Evolutionary conservation across 805 yeast species (phyloP).

Genomic region (Candida bentonensis): DNA sequence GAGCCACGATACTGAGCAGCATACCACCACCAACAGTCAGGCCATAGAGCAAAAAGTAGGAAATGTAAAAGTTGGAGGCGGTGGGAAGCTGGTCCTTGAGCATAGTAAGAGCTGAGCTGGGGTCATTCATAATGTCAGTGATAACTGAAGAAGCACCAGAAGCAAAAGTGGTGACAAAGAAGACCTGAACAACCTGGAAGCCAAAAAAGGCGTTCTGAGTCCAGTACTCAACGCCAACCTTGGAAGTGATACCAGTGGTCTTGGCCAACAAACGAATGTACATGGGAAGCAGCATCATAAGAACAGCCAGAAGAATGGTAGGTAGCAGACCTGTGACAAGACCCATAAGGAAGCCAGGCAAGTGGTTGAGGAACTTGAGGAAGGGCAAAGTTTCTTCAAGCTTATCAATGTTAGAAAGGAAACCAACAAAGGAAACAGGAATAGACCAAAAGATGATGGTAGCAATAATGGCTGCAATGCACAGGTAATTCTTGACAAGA

Average conservation of each 20-base stretch:
- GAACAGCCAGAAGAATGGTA: conserved; percentile 59
- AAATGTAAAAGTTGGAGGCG: conserved; percentile 80
- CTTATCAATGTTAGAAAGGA: conserved; percentile 67
- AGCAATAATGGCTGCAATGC: conserved; percentile 44
- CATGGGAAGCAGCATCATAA: conserved; percentile 81
- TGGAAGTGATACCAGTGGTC: conserved; percentile 55
- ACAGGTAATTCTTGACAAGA: conserved; percentile 39
- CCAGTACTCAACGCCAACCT: conserved; percentile 60
- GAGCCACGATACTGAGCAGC: conserved; percentile 58
- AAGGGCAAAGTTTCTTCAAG: conserved; percentile 36
- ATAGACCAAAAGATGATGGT: conserved; percentile 85
- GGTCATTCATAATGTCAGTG: conserved; percentile 53
- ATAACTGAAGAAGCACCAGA: conserved; percentile 73
- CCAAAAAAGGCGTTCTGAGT: conserved; percentile 84
- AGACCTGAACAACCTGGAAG: conserved; percentile 82
- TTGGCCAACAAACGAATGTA: conserved; percentile 67
- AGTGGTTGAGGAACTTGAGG: conserved; percentile 57
- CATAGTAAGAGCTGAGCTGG: conserved; percentile 56
- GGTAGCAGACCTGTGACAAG: conserved; percentile 81
- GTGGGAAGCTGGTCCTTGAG: conserved; percentile 71
- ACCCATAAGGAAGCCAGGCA: conserved; percentile 64
- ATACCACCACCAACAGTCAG: conserved; percentile 63
- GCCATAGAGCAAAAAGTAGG: conserved; percentile 72
- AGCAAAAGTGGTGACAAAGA: conserved; percentile 68
- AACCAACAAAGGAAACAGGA: conserved; percentile 97